Conservation (phyloP, 495 filamentous ascomycete species). For the Stereocaulon alpinum region DNA sequence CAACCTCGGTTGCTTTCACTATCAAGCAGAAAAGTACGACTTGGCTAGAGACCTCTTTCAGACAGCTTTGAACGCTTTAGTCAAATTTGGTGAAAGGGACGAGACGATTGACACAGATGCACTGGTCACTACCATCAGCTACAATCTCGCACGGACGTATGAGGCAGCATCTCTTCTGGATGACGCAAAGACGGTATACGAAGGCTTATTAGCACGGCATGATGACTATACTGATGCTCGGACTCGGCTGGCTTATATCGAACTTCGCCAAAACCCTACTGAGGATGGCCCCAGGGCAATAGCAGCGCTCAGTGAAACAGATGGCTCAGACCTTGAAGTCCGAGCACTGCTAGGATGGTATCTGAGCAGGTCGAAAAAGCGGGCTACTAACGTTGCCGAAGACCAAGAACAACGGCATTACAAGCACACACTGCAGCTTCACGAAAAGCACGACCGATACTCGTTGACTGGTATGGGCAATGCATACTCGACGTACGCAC, state of each 20-base stretch:
- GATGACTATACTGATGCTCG: slow-evolving; percentile 84
- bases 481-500: slow-evolving; percentile 69
- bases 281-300: slow-evolving; percentile 81
- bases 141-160: slow-evolving; percentile 93
- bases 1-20: slow-evolving; percentile 94
- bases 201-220: slow-evolving; percentile 71
- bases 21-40: slow-evolving; percentile 70
- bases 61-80: slow-evolving; percentile 74
- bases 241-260: slow-evolving; percentile 79
- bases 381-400: slow-evolving; percentile 67
- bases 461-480: slow-evolving; percentile 95
- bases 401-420: slow-evolving; percentile 87
- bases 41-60: slow-evolving; percentile 82
- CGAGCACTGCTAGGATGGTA: slow-evolving; percentile 92
- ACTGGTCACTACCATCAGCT: slow-evolving; percentile 85
- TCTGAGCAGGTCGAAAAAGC: slow-evolving; percentile 71
- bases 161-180: slow-evolving; percentile 73
- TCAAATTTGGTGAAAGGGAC: slow-evolving; percentile 57
- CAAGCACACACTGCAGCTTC: slow-evolving; percentile 87
- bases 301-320: slow-evolving; percentile 66
- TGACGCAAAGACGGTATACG: slow-evolving; percentile 78
- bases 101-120: slow-evolving; percentile 67
- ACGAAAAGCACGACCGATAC: slow-evolving; percentile 95
- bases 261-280: slow-evolving; percentile 67
- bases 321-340: slow-evolving; percentile 76